phyloP scores from a whole-genome alignment of 1,139 yeast genomes.

The Barnettozyma hawaiiensis region DNA sequence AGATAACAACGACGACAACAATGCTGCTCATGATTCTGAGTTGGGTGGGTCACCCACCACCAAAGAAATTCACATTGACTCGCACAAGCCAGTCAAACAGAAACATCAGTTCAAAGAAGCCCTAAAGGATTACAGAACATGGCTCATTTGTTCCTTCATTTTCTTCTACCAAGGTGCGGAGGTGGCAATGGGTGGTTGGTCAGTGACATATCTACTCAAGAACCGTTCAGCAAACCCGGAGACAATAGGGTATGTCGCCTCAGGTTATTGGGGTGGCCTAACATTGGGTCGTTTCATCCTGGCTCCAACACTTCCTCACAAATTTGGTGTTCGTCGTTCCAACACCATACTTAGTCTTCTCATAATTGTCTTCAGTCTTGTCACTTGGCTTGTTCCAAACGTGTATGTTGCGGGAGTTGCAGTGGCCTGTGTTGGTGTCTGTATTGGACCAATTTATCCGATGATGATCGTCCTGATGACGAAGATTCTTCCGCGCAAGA shows the following conservation, averaged over 20 bases:
- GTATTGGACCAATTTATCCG: slow-evolving; percentile 53
- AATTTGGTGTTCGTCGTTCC: slow-evolving; percentile 47
- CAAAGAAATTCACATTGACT: neutral
- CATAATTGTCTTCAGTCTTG: slow-evolving; percentile 35
- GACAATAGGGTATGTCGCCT: slow-evolving; percentile 56
- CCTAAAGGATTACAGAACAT: slow-evolving; percentile 40
- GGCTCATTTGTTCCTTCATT: slow-evolving; percentile 50
- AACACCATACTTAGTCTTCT: slow-evolving; percentile 33
- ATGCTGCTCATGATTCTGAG: neutral
- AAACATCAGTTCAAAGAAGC: slow-evolving; percentile 31
- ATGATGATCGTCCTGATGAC: slow-evolving; percentile 45
- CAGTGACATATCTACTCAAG: slow-evolving; percentile 55
- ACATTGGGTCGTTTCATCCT: slow-evolving; percentile 51
- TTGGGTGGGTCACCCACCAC: too few species aligned
- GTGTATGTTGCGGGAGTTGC: slow-evolving; percentile 40
- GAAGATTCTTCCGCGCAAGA: slow-evolving; percentile 47
- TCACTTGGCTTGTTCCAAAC: slow-evolving; percentile 45
- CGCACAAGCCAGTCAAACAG: slow-evolving; percentile 2
- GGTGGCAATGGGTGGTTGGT: slow-evolving; percentile 68
- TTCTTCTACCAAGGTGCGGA: slow-evolving; percentile 66
- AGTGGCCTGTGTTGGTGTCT: slow-evolving; percentile 43
- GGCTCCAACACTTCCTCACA: slow-evolving; percentile 29
- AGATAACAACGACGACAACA: slow-evolving; percentile 9
- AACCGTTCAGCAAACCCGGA: slow-evolving; percentile 44
- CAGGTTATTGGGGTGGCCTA: slow-evolving; percentile 71